A percentile compares a stretch with the other conserved stretches of the same genome.
Evolutionary conservation across 352 stramenopile species (phyloP).

Genomic region (Phytopythium oedochilum): DNA sequence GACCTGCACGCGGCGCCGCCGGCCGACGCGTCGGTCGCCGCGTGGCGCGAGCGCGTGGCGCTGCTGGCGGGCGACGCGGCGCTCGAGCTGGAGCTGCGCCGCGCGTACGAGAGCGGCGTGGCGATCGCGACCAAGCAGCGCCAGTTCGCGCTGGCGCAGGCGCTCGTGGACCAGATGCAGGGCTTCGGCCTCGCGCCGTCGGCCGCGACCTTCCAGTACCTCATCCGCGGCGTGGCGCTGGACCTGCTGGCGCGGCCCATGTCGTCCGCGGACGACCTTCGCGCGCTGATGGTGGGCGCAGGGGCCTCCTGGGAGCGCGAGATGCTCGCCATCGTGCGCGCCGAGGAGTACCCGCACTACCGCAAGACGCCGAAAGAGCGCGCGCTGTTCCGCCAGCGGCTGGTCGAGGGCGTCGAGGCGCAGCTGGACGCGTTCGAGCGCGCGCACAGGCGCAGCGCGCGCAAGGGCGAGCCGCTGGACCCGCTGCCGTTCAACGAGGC

Average conservation of each 20-base stretch:
- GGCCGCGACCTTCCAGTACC: conserved; percentile 34
- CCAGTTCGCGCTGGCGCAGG: conserved; percentile 43
- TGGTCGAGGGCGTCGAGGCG: conserved; percentile 35
- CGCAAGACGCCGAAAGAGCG: conserved; percentile 53
- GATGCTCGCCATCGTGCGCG: conserved; percentile 48
- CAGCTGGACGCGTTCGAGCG: conserved; percentile 51
- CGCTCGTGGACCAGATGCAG: conserved; percentile 45
- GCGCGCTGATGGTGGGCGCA: conserved; percentile 17
- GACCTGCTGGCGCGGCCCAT: conserved; percentile 10
- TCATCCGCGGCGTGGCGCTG: conserved; percentile 56
- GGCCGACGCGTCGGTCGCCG: conserved; percentile 16
- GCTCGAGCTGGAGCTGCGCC: conserved; percentile 25
- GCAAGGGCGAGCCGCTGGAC: conserved; percentile 12
- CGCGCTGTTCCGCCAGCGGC: conserved; percentile 31
- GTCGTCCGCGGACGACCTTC: conserved; percentile 25
- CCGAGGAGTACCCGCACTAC: conserved; percentile 51
- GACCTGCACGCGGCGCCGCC: conserved; percentile 32
- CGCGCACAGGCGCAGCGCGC: conserved; percentile 3
- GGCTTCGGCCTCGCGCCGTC: conserved; percentile 22
- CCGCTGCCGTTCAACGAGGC: conserved; percentile 57
- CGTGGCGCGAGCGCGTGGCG: conserved; percentile 30
- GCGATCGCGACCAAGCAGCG: conserved; percentile 71
- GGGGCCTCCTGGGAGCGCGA: conserved; percentile 39
- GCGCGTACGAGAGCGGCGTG: conserved; percentile 58
- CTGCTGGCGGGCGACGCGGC: conserved; percentile 10